phyloP scores from a whole-genome alignment of 768 basidiomycete species.

The Xerocomellus intermedius region DNA sequence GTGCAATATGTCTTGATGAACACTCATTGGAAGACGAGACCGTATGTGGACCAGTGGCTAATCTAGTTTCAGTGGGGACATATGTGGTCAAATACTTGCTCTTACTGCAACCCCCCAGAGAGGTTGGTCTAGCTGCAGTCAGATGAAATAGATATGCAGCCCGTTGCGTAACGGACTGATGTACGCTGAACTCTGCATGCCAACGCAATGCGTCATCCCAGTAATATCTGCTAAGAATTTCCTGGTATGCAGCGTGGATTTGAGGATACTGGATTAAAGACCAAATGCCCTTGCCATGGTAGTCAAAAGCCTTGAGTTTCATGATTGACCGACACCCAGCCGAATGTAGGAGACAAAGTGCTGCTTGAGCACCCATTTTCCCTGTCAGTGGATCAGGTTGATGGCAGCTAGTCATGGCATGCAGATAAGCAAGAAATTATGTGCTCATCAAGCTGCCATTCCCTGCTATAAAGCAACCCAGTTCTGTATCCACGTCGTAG shows the following conservation, averaged over 20 bases:
- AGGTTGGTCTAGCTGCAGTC: too few species aligned
- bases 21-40: too few species aligned
- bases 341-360: not conserved
- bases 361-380: not conserved
- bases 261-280: not conserved
- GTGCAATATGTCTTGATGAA: not conserved
- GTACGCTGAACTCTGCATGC: too few species aligned
- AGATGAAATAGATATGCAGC: too few species aligned
- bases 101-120: too few species aligned
- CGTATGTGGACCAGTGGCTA: too few species aligned
- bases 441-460: not conserved
- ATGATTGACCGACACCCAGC: conserved; percentile 37
- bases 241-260: not conserved
- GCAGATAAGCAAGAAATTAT: not conserved
- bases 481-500: not conserved
- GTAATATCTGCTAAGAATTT: not conserved
- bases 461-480: not conserved
- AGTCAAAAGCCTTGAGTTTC: conserved; percentile 14
- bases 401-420: not conserved
- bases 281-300: too few species aligned
- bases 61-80: too few species aligned
- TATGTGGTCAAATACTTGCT: too few species aligned
- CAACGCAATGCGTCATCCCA: not conserved
- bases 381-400: not conserved
- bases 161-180: too few species aligned